phyloP scores from a whole-genome alignment of 2,329 filamentous ascomycete species.

The Xylaria polymorpha region DNA sequence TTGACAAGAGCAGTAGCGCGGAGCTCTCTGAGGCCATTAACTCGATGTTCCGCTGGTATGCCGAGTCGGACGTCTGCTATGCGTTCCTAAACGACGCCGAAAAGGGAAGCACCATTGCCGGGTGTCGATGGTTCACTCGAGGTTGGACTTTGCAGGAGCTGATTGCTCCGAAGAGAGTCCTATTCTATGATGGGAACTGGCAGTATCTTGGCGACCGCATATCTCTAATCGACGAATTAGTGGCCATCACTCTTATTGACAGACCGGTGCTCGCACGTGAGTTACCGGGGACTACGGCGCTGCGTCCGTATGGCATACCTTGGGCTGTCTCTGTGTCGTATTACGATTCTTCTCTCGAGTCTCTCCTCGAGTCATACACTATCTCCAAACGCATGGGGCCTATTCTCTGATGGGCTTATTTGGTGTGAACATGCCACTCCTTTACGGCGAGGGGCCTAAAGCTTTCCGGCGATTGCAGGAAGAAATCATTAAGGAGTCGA shows the following conservation, averaged over 20 bases:
- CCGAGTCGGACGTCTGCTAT: not conserved
- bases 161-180: too few relatives aligned
- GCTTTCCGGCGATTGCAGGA: not conserved
- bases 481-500: not conserved
- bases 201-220: too few relatives aligned
- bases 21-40: not conserved
- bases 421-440: not conserved
- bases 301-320: constrained; percentile 1
- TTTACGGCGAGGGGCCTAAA: not conserved
- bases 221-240: too few relatives aligned
- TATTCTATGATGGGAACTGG: too few relatives aligned
- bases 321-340: not conserved
- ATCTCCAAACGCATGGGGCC: not conserved
- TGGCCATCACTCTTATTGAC: too few relatives aligned
- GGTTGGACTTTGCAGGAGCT: too few relatives aligned
- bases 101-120: not conserved
- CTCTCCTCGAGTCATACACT: constrained; percentile 3
- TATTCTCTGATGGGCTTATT: too few relatives aligned
- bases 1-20: not conserved
- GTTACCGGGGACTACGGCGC: too few relatives aligned
- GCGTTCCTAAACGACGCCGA: not conserved
- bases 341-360: not conserved
- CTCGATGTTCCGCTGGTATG: constrained; percentile 2
- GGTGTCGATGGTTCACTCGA: not conserved
- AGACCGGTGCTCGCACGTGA: too few relatives aligned